These are phyloP conservation scores for Boletales sp. DNA, from an alignment of 768 basidiomycete genomes.

Conservation along the genomic window DNA sequence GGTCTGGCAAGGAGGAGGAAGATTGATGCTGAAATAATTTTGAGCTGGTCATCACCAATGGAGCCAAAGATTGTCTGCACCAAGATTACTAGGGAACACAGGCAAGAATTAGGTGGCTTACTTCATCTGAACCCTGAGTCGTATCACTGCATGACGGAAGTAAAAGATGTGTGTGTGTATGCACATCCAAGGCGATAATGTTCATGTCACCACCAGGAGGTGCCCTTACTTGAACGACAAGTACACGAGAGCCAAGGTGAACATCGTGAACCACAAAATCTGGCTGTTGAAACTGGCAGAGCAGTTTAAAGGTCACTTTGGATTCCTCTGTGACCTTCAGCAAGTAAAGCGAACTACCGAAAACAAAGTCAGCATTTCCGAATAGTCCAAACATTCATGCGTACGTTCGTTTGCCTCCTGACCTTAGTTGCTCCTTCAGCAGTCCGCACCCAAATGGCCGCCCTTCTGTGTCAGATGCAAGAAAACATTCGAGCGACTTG, in stretches of 20 bases:
- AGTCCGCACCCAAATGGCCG: slow-evolving; percentile 15
- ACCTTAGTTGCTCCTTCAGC: neutral
- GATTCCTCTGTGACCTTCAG: neutral
- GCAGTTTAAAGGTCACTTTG: slow-evolving; percentile 6
- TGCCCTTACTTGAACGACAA: neutral
- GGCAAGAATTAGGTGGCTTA: neutral
- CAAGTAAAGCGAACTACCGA: neutral
- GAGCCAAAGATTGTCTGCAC: neutral
- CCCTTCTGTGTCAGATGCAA: slow-evolving; percentile 9
- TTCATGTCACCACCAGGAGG: too few relatives aligned
- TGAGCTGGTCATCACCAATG: neutral
- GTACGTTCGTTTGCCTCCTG: slow-evolving; percentile 2
- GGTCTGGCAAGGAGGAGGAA: slow-evolving; percentile 15
- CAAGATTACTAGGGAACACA: neutral
- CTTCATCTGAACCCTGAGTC: neutral
- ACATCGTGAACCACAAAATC: neutral
- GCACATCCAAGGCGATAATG: slow-evolving; percentile 13
- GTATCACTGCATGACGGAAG: too few relatives aligned
- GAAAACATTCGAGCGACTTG: slow-evolving; percentile 5
- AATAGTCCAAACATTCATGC: neutral
- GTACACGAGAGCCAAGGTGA: slow-evolving; percentile 13
- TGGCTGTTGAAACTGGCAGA: slow-evolving; percentile 4
- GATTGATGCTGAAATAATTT: slow-evolving; percentile 16
- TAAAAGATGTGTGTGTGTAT: slow-evolving; percentile 3
- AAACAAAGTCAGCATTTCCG: neutral